Evolutionary conservation across 2,329 filamentous ascomycete species (phyloP).

Genomic region (Verticillium nonalfalfae): DNA sequence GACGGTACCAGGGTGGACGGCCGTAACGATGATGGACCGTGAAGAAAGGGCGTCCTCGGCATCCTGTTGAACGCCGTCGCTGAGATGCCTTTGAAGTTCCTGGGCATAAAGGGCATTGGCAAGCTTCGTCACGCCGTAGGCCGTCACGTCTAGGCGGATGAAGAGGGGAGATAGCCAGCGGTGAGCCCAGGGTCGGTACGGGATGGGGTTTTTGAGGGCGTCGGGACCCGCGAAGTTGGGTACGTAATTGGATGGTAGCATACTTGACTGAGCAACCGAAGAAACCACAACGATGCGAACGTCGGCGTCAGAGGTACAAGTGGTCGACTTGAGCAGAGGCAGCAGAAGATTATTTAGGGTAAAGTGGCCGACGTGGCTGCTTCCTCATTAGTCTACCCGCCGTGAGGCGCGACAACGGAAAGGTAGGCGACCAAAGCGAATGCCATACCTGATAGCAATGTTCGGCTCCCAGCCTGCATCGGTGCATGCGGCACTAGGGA

Average conservation of each 20-base stretch:
- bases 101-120: slow-evolving; percentile 15
- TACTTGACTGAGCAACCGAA: slow-evolving; percentile 10
- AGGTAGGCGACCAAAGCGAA: not conserved
- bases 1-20: slow-evolving; percentile 13
- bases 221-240: slow-evolving; percentile 13
- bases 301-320: slow-evolving; percentile 9
- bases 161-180: slow-evolving; percentile 3
- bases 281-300: slow-evolving; percentile 18
- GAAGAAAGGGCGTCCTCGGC: too few relatives aligned
- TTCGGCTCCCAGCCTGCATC: slow-evolving; percentile 15
- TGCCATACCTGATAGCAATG: slow-evolving; percentile 15
- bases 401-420: not conserved
- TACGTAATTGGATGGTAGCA: slow-evolving; percentile 12
- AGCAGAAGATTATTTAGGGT: slow-evolving; percentile 17
- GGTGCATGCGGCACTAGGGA: not conserved
- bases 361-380: slow-evolving; percentile 20
- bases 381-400: not conserved
- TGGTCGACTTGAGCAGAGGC: slow-evolving; percentile 17
- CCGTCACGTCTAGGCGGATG: slow-evolving; percentile 15
- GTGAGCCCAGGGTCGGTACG: slow-evolving; percentile 10
- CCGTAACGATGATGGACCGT: slow-evolving; percentile 9
- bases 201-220: slow-evolving; percentile 5
- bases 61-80: slow-evolving; percentile 2
- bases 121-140: slow-evolving; percentile 16
- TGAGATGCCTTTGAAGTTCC: slow-evolving; percentile 14